phyloP scores from a whole-genome alignment of 23 red algal species.

The Pyropia haitanensis region DNA sequence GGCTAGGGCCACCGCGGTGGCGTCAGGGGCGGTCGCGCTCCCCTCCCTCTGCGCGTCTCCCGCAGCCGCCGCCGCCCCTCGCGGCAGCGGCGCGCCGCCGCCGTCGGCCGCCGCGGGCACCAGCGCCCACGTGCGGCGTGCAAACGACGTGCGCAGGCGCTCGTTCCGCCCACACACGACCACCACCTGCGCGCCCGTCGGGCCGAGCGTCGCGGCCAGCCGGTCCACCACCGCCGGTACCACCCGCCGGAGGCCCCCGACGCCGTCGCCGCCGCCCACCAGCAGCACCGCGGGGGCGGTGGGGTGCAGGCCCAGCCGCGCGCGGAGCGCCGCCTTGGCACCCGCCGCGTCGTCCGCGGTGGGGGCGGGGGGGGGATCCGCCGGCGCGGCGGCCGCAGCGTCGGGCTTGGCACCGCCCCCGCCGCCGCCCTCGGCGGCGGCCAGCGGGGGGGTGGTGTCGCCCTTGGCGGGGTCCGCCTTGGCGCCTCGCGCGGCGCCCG shows the following conservation, averaged over 20 bases:
- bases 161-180: constrained; percentile 91
- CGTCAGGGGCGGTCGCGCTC: too few relatives aligned
- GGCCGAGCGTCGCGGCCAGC: constrained; percentile 24
- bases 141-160: constrained; percentile 27
- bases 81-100: constrained; percentile 6
- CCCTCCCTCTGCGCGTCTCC: too few relatives aligned
- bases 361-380: too few relatives aligned
- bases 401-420: too few relatives aligned
- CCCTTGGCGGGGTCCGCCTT: neutral
- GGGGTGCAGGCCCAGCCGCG: constrained; percentile 33
- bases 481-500: neutral
- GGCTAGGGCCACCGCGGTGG: too few relatives aligned
- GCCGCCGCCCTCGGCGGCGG: too few relatives aligned
- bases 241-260: constrained; percentile 61
- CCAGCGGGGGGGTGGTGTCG: too few relatives aligned
- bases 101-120: neutral
- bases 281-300: constrained; percentile 60
- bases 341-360: neutral
- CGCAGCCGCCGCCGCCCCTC: too few relatives aligned
- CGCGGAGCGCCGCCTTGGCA: constrained; percentile 6
- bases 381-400: too few relatives aligned
- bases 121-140: constrained; percentile 32
- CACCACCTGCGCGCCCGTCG: constrained; percentile 58
- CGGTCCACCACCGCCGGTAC: constrained; percentile 49
- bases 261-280: constrained; percentile 92